These are phyloP conservation scores for Pleurotus platypus DNA, from an alignment of 768 basidiomycete genomes.

Conservation along the genomic window DNA sequence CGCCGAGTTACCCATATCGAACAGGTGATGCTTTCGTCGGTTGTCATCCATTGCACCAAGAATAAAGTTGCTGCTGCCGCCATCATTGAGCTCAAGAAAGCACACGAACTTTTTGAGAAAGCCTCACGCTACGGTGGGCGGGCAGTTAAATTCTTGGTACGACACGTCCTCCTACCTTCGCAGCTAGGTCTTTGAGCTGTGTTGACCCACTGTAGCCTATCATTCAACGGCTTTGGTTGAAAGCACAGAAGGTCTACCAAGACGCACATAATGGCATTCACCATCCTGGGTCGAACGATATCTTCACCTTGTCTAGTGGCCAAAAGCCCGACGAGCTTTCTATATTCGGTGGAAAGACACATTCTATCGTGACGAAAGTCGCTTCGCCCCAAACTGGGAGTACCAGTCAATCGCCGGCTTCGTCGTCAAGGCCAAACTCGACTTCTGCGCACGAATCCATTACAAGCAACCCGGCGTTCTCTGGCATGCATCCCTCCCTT, in stretches of 20 bases:
- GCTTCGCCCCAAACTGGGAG: constrained; percentile 12
- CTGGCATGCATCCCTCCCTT: constrained; percentile 51
- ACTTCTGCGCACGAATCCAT: constrained; percentile 24
- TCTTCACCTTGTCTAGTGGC: constrained; percentile 49
- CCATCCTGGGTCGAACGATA: constrained; percentile 43
- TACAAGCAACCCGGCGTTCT: constrained; percentile 36
- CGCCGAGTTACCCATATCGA: constrained; percentile 2
- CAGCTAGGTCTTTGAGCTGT: background rate
- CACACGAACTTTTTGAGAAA: constrained; percentile 60
- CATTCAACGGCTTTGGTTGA: constrained; percentile 53
- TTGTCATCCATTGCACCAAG: constrained; percentile 65
- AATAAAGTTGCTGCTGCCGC: constrained; percentile 73
- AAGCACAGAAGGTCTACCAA: constrained; percentile 53
- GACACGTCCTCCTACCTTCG: background rate
- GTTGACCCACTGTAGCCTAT: constrained; percentile 47
- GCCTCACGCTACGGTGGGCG: constrained; percentile 64
- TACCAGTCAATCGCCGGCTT: constrained; percentile 10
- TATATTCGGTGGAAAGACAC: constrained; percentile 74
- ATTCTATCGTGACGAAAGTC: constrained; percentile 53
- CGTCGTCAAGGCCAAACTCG: constrained; percentile 12
- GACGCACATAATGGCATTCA: constrained; percentile 46
- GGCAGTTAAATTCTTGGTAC: constrained; percentile 65
- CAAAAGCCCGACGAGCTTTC: constrained; percentile 65
- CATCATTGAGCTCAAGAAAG: constrained; percentile 57
- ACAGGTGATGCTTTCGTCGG: constrained; percentile 73